Base-by-base conservation (phyloP, 345 rosid genomes). In the Cardamine resedifolia region DNA sequence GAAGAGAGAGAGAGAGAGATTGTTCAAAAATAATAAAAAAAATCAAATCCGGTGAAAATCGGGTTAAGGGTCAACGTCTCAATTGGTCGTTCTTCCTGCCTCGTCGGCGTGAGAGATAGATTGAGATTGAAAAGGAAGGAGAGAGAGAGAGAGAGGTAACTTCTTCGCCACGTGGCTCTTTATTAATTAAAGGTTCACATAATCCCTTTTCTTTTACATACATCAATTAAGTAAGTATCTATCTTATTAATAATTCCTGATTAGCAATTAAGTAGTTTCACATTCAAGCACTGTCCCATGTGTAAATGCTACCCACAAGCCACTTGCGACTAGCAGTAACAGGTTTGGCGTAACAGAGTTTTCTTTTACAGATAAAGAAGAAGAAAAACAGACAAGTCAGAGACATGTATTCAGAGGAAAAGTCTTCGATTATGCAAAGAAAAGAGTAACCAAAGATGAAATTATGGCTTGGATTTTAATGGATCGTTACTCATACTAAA, bases 61-160 rank as follows among this genome's bases (percentile, higher is more conserved):
- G 12, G 79, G 41, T 44, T 15, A 63, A 56, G 70, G 75, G 79
- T 76, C 79, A 69, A 68, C 79, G 79, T 70, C 75, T 19, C 70
- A 36, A 60, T 75, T 52, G 79, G 69, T 75, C 69, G 44, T 67
- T 51, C 62, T 59, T 74, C 73, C 73, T 74, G 68, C 43, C 58
- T 75, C 74, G 74, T 69, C 79, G 79, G 75, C 70, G 79, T 19
- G n/a, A n/a, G 34, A 69, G 45, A 67, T 5, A 57, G 48, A n/a
- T n/a, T n/a, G n/a, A n/a, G n/a, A n/a, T n/a, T n/a, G n/a, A n/a
- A n/a, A n/a, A n/a, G n/a, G n/a, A n/a, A n/a, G n/a, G n/a, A n/a
- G n/a, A n/a, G n/a, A n/a, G n/a, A n/a, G n/a, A n/a, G 73, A 47
- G 59, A 58, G 45, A 65, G 55, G 36, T 19, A 19, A 57, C 71